Base-by-base conservation (phyloP, 2,329 filamentous ascomycete species). In the Phialocephala sp. region DNA sequence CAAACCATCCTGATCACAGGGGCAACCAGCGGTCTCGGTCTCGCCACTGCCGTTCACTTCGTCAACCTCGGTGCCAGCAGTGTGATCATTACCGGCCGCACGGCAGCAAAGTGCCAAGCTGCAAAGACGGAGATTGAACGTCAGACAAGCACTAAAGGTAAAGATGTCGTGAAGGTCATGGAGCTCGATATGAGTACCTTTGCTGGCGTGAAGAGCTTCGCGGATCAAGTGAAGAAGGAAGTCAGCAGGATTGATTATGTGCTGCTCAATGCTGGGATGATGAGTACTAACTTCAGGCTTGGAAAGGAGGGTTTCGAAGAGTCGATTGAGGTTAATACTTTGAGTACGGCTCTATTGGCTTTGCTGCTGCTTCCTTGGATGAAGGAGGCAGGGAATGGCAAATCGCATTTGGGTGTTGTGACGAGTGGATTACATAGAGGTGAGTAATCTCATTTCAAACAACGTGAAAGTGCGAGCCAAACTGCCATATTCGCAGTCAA, bases 301-400 rank as follows among this genome's bases (percentile, higher is more conserved):
- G 67, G 70, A 1, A 35, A 65, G 1, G 80, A 82, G 37, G 83
- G 81, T 6, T 85, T 80, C 77, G 84, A 86, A 65, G 77, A 81
- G 61, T 83, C 80, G 1, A 68, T 89, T 12, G 85, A 89, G 72
- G 83, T 87, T 68, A 88, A 89, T 71, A 79, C 82, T 1, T 75
- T 89, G 1, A 85, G 85, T 2, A 89, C 85, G 0, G 79, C 81
- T 8, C 77, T 88, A 0, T 76, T 89, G 8, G 84, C 79, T 0
- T 68, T 87, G 2, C 73, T 87, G 1, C 77, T 89, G 12, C 75
- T 85, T 5, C 83, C 82, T 0, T 81, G 81, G 66, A 73, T 85
- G 15, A 76, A 77, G 56, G 74, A 70, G 8, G 78, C 77, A 54
- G 76, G 78, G 20, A 68, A 66, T 24, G 69, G 73, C 9, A 70